Evolutionary conservation across 495 filamentous ascomycete genomes (phyloP).

Genomic region (Schizothecium vesticola): DNA sequence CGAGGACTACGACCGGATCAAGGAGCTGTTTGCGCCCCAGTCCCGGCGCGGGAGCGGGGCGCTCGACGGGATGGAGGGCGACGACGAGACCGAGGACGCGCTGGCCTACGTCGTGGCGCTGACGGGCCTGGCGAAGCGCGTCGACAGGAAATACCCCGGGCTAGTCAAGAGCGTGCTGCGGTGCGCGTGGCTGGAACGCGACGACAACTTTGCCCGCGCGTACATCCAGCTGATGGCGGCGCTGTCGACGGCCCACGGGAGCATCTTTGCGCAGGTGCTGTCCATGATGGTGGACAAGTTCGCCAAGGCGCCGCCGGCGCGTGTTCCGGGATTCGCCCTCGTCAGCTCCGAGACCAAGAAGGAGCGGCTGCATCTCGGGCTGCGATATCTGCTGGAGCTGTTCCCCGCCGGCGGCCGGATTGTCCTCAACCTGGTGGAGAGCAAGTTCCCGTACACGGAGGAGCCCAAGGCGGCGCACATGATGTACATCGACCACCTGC

Average conservation of each 20-base stretch:
- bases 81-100: conserved; percentile 44
- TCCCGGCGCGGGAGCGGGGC: conserved; percentile 29
- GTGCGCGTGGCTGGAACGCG: conserved; percentile 79
- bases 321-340: conserved; percentile 53
- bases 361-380: conserved; percentile 63
- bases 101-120: conserved; percentile 73
- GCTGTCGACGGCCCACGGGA: conserved; percentile 71
- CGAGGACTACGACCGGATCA: conserved; percentile 66
- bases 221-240: conserved; percentile 78
- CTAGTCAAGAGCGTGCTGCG: conserved; percentile 68
- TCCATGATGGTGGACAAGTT: conserved; percentile 78
- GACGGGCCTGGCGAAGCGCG: conserved; percentile 61
- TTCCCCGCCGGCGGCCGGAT: conserved; percentile 67
- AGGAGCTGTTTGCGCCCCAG: conserved; percentile 55
- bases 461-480: conserved; percentile 68
- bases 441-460: conserved; percentile 67
- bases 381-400: conserved; percentile 70
- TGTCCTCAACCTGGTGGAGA: conserved; percentile 57
- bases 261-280: conserved; percentile 51
- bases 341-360: conserved; percentile 58
- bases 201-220: conserved; percentile 70
- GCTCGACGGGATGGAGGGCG: conserved; percentile 27
- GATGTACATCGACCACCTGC: conserved; percentile 71
- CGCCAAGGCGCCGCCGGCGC: conserved; percentile 39
- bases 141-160: conserved; percentile 67